Base-by-base conservation (phyloP, 2,329 filamentous ascomycete genomes). In the Dryadomyces sulphureus region DNA sequence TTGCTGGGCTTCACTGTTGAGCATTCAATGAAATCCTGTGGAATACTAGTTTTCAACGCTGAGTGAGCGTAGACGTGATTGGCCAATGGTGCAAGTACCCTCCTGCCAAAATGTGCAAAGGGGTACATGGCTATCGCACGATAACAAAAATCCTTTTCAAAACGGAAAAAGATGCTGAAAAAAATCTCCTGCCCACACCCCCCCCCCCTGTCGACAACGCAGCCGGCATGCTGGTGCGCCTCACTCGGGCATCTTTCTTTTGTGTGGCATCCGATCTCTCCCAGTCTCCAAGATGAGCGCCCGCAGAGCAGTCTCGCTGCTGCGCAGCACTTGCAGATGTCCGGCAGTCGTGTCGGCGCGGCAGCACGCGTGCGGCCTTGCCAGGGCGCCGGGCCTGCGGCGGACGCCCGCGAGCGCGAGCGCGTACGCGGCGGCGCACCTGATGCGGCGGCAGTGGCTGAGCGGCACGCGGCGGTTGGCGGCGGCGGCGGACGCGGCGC, bases 361-460 rank as follows among this genome's bases (percentile, higher is more conserved):
- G 27, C 11, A 32, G 27, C 27, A 32, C 27, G 27, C 27, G 27
- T 8, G 16, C n/a, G 4, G n/a, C n/a, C n/a, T n/a, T n/a, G n/a
- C n/a, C n/a, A n/a, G n/a, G n/a, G n/a, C n/a, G n/a, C n/a, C n/a
- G n/a, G n/a, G n/a, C n/a, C n/a, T n/a, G n/a, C n/a, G n/a, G n/a
- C n/a, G n/a, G n/a, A n/a, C n/a, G n/a, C n/a, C n/a, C n/a, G n/a
- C n/a, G n/a, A n/a, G n/a, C n/a, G n/a, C n/a, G n/a, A n/a, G n/a
- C n/a, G n/a, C n/a, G n/a, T n/a, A n/a, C n/a, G n/a, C n/a, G n/a
- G n/a, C n/a, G n/a, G n/a, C n/a, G n/a, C n/a, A n/a, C n/a, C n/a
- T n/a, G n/a, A n/a, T 7, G 24, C 7, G 32, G 16, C 57, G 60
- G 35, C 60, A 64, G 52, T 61, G 62, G 50, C 66, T 68, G 51